Conservation (phyloP, 2,329 filamentous ascomycete genomes). For the Venturia pyrina region DNA sequence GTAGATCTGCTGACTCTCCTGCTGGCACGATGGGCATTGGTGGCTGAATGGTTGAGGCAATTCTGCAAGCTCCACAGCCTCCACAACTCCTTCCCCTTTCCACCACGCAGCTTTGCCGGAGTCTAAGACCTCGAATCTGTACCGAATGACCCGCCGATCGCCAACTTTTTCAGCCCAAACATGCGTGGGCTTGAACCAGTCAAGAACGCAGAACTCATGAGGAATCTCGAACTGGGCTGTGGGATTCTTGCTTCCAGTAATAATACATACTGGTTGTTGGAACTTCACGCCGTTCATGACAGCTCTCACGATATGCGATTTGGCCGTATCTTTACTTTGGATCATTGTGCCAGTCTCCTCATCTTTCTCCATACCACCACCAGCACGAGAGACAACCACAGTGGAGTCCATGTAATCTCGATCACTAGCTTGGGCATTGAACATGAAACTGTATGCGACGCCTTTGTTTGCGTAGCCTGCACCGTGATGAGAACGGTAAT, state of each 20-base stretch:
- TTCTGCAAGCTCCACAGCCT: slow-evolving; percentile 23
- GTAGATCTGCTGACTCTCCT: slow-evolving; percentile 29
- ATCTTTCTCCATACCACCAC: slow-evolving; percentile 42
- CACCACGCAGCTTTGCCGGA: slow-evolving; percentile 48
- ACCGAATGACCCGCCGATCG: slow-evolving; percentile 39
- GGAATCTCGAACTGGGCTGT: slow-evolving; percentile 37
- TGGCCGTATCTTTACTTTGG: slow-evolving; percentile 36
- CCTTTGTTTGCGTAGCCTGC: slow-evolving; percentile 39
- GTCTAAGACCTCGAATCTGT: slow-evolving; percentile 57
- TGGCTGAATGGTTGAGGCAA: slow-evolving; percentile 23
- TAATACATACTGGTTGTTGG: slow-evolving; percentile 41
- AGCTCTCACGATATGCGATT: slow-evolving; percentile 20
- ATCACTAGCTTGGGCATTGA: slow-evolving; percentile 44
- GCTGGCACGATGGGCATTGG: slow-evolving; percentile 27
- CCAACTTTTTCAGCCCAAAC: slow-evolving; percentile 54
- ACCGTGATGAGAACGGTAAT: slow-evolving; percentile 52
- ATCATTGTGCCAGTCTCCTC: slow-evolving; percentile 31
- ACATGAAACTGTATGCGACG: slow-evolving; percentile 45
- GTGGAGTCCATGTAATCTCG: slow-evolving; percentile 51
- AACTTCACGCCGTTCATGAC: slow-evolving; percentile 38
- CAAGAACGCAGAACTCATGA: slow-evolving; percentile 54
- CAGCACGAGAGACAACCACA: slow-evolving; percentile 53
- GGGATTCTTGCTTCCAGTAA: slow-evolving; percentile 41
- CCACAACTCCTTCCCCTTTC: slow-evolving; percentile 28
- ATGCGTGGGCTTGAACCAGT: slow-evolving; percentile 57